Percentiles rank a stretch among this genome's conserved stretches.
phyloP scores from a whole-genome alignment of 768 basidiomycete genomes.

The Pisolithus orientalis region DNA sequence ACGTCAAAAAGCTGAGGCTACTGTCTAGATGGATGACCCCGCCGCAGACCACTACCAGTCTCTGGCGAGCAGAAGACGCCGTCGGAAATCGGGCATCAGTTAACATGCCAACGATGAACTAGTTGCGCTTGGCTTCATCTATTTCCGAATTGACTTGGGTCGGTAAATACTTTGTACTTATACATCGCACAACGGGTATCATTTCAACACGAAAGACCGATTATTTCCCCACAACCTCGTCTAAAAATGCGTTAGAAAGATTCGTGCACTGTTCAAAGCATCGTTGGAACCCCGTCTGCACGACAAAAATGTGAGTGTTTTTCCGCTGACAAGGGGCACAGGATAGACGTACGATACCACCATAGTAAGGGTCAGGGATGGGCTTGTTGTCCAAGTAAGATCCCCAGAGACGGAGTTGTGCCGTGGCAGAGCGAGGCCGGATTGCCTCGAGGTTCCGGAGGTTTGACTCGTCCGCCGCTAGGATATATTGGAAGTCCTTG shows the following conservation, averaged over 20 bases:
- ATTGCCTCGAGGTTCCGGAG: slow-evolving; percentile 53
- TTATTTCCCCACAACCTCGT: slow-evolving; percentile 43
- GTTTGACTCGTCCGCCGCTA: slow-evolving; percentile 80
- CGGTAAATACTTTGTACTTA: not conserved
- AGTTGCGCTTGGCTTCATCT: slow-evolving; percentile 14
- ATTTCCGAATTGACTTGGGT: not conserved
- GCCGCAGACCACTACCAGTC: slow-evolving; percentile 77
- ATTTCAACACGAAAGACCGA: not conserved
- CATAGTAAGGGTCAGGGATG: slow-evolving; percentile 86
- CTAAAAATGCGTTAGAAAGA: slow-evolving; percentile 76
- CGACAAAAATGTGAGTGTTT: not conserved
- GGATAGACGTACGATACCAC: slow-evolving; percentile 43
- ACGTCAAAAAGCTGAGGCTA: slow-evolving; percentile 1
- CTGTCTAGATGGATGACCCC: slow-evolving; percentile 3
- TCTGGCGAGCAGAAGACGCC: slow-evolving; percentile 89
- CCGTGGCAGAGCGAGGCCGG: slow-evolving; percentile 48
- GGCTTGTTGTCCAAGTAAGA: slow-evolving; percentile 64
- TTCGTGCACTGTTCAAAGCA: slow-evolving; percentile 72
- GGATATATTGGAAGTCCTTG: slow-evolving; percentile 69
- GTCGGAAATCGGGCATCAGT: slow-evolving; percentile 74
- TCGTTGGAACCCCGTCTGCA: slow-evolving; percentile 66
- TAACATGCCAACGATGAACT: slow-evolving; percentile 79
- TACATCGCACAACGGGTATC: not conserved
- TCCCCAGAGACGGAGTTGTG: slow-evolving; percentile 73
- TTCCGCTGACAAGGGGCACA: not conserved